Evolutionary conservation across 1,139 yeast genomes (phyloP), one percentile per base, ranked within the genome.

Genomic region (Lizanozyma gosingica): DNA sequence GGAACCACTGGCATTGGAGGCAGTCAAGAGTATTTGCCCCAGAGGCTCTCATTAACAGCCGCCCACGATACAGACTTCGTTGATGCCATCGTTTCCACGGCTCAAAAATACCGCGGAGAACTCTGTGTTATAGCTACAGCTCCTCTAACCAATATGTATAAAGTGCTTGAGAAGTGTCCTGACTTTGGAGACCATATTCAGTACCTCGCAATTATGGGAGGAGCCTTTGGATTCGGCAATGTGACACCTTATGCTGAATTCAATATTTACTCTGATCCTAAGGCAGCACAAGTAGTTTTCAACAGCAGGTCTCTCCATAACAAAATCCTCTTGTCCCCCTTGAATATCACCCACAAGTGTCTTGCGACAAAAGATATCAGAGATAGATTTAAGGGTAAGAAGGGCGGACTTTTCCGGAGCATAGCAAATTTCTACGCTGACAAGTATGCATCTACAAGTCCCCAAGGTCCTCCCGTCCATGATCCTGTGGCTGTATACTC

Each of bases 1-100:
- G 95, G 96, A 1, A 62, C 56, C 17, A 63, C 79, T 2, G 96
- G 96, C 0, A 61, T 87, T 17, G 94, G 86, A 37, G 95, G 94
- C 11, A 77, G 83, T 1, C 38, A 45, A 36, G 48, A 46, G 4
- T 22, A 22, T 22, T 22, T 22, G 11, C 11, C 27, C 39, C 36
- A 38, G 29, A 22, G 11, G 9, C 29, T 11, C 11, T 35, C 14
- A 35, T 40, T 6, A 6, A 54, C 56, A 22, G 49, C 54, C 2
- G 54, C 70, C 3, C 52, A 53, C 18, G 75, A 68, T 39, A 62
- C 62, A 41, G 55, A 64, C 1, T 78, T 82, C 47, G 57, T 78
- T 14, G 56, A 62, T 2, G 78, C 82, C 0, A 70, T 80, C 2
- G 42, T 48, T 14, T 6, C 6, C 29, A 11, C 29, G 9, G 29